Base-by-base conservation (phyloP, 768 basidiomycete genomes). In the Tulasnella calospora region DNA sequence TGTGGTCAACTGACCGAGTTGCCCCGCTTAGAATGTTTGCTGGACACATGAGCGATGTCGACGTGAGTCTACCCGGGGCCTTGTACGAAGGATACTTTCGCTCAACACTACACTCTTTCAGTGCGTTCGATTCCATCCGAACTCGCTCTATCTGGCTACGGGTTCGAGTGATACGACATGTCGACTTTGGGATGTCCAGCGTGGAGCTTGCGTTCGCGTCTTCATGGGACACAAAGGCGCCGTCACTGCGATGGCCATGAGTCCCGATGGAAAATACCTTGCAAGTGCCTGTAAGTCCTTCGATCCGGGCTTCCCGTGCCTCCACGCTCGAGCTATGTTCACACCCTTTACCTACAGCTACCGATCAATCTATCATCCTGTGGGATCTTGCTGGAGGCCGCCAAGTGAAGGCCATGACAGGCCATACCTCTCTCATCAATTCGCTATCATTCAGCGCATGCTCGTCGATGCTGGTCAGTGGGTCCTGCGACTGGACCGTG, bases 371-470 rank as follows among this genome's bases (percentile, higher is more conserved):
- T 7, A 96, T 99, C 84, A 96, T 94, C 83, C 86, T 99, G 2
- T 99, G 98, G 98, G 97, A 99, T 81, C 87, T 99, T 74, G 94
- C 94, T 8, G 95, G 96, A n/a, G 96, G 96, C 12, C 92, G 92
- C 79, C 90, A 94, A 67, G 90, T 99, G 80, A 99, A 99, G 86
- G 96, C 94, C 84, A 98, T 99, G 95, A 91, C 89, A 3, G 98
- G 98, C 0, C 98, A 99, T 83, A 91, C 90, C 1, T 90, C 93
- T 19, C 92, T 96, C 0, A 90, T 99, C 79, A 93, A 97, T 83
- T 93, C 94, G 3, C 88, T 99, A 33, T 89, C 94, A 0, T 99
- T 98, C 84, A 95, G 94, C 79, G 93, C 92, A 35, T 98, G 98
- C 84, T 96, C 95, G 0, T 91, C 91, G 1, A 84, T 99, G 76